Conservation (phyloP, 1,139 yeast genomes). For the Candida albicans region DNA sequence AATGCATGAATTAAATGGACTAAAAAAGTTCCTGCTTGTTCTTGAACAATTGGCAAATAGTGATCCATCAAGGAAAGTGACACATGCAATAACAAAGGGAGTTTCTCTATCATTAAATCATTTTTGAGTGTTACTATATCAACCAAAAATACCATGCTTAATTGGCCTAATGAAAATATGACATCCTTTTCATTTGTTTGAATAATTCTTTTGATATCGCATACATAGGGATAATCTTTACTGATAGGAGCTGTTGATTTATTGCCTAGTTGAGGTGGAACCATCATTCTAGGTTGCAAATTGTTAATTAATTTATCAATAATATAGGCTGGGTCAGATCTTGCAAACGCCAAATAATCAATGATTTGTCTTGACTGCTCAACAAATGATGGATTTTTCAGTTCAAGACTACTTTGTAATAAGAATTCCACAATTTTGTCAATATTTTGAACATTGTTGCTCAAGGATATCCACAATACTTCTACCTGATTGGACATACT, state of each 20-base stretch:
- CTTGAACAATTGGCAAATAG: constrained; percentile 77
- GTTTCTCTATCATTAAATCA: constrained; percentile 53
- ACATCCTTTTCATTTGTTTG: constrained; percentile 67
- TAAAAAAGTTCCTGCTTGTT: constrained; percentile 76
- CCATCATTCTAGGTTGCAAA: constrained; percentile 83
- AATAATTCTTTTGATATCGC: constrained; percentile 61
- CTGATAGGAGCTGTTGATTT: constrained; percentile 7
- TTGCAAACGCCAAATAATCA: constrained; percentile 65
- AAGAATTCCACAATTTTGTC: constrained; percentile 72
- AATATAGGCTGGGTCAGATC: constrained; percentile 55
- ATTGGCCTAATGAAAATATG: constrained; percentile 82
- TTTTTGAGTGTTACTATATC: constrained; percentile 68
- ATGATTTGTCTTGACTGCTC: constrained; percentile 79
- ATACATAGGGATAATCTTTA: constrained; percentile 60
- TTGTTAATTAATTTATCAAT: constrained; percentile 67
- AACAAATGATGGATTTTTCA: constrained; percentile 73
- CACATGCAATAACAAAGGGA: constrained; percentile 82
- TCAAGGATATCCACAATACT: constrained; percentile 92
- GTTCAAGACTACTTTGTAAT: constrained; percentile 64
- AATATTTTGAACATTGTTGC: constrained; percentile 66
- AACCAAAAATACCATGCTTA: constrained; percentile 80
- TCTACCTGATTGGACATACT: constrained; percentile 83
- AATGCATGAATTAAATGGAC: constrained; percentile 71
- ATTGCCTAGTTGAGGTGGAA: constrained; percentile 56
- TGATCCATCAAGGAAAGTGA: constrained; percentile 84